Base-by-base conservation (phyloP, 345 rosid species). In the Linum usitatissimum region DNA sequence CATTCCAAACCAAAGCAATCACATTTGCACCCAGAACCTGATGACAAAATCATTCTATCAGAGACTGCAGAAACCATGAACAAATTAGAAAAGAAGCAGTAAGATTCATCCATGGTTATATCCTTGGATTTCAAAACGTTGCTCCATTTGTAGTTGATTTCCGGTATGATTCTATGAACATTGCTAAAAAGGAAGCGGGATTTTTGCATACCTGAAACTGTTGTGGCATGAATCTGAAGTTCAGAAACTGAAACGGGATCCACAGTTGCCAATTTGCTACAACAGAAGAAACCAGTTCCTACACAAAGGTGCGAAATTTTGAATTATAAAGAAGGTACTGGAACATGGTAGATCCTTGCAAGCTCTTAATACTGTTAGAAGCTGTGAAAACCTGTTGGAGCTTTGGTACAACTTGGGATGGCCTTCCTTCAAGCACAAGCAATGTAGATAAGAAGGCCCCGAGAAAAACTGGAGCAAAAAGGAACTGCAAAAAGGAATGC, bases 161-260 rank as follows among this genome's bases (percentile, higher is more conserved):
- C 28, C 2, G 28, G 28, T 23, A 23, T n/a, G n/a, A n/a, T n/a
- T n/a, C n/a, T n/a, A n/a, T 23, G 28, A 23, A 23, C 28, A 23
- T 23, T 23, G 38, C 38, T 34, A 34, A 34, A 34, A 23, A 1
- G 4, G 38, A 34, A 34, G 38, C 5, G 1, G 38, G 8, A 23
- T 23, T 23, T 7, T 34, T 34, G 38, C 38, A 34, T 34, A 34
- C 99, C 99, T 92, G 99, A 64, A 89, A 90, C 64, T 83, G 93
- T 68, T 86, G 94, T 5, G 97, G 97, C 59, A 92, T 95, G 55
- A 92, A 92, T 62, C 93, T 79, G 66, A 92, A 92, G 78, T 89
- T 92, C 59, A 92, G 87, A 82, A 92, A 92, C 72, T 92, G 99
- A 75, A 92, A 92, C 18, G 99, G 97, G 63, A 89, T 83, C 97